These are phyloP conservation scores for Pyrenula massariospora DNA, from an alignment of 495 filamentous ascomycete genomes.

Conservation along the genomic window DNA sequence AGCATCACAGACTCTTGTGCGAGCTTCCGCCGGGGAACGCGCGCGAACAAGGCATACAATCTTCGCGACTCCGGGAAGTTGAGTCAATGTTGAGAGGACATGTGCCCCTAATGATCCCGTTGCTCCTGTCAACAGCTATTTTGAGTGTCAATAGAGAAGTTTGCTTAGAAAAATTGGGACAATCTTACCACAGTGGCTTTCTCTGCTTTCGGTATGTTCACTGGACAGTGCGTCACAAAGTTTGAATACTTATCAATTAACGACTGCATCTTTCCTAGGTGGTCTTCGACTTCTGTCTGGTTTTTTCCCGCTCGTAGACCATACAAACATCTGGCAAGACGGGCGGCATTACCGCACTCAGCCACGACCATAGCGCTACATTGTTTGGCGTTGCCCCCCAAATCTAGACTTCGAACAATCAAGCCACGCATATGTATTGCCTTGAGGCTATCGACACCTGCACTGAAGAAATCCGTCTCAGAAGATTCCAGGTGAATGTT, in stretches of 20 bases:
- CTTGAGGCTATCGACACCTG: conserved; percentile 48
- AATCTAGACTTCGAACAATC: conserved; percentile 31
- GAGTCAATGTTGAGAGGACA: conserved; percentile 33
- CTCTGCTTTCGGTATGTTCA: conserved; percentile 8
- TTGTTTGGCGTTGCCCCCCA: conserved; percentile 26
- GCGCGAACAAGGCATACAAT: conserved; percentile 44
- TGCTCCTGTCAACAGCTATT: conserved; percentile 46
- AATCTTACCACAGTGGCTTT: conserved; percentile 29
- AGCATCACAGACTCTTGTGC: conserved; percentile 18
- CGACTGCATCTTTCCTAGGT: conserved; percentile 24
- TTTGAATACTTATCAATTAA: conserved; percentile 38
- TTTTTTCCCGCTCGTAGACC: conserved; percentile 25
- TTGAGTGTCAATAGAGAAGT: not conserved
- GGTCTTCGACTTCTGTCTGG: conserved; percentile 10
- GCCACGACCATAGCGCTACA: conserved; percentile 24
- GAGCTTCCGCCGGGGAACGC: conserved; percentile 13
- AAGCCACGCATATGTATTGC: conserved; percentile 43
- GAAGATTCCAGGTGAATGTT: conserved; percentile 21
- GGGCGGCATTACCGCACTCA: conserved; percentile 33
- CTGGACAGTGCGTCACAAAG: conserved; percentile 25
- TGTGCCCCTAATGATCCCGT: conserved; percentile 51
- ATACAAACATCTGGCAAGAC: conserved; percentile 32
- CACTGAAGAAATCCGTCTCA: conserved; percentile 39
- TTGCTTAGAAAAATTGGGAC: not conserved
- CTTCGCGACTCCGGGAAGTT: conserved; percentile 24